Evolutionary conservation across 2,329 filamentous ascomycete genomes (phyloP).

Genomic region (Fusarium sp.): DNA sequence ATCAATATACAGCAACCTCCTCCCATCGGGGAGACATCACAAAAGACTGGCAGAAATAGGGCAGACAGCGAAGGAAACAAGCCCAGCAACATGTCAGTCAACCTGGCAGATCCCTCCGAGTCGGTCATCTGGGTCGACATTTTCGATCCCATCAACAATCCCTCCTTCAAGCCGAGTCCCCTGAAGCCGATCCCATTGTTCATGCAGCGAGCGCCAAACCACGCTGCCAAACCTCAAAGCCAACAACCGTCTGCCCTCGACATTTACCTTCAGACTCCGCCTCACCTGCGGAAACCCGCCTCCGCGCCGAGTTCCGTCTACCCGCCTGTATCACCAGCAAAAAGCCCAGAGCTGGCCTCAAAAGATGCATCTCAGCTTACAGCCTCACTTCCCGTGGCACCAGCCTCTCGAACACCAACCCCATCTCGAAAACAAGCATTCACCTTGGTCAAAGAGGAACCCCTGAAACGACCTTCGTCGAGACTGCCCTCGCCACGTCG

Average conservation of each 20-base stretch:
- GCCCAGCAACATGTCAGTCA: not conserved
- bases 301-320: slow-evolving; percentile 14
- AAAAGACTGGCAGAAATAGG: slow-evolving; percentile 8
- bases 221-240: slow-evolving; percentile 17
- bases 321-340: not conserved
- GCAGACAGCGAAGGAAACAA: slow-evolving; percentile 9
- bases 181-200: slow-evolving; percentile 61
- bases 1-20: slow-evolving; percentile 1
- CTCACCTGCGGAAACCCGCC: slow-evolving; percentile 8
- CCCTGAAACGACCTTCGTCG: slow-evolving; percentile 52
- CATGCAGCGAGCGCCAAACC: slow-evolving; percentile 50
- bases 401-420: not conserved
- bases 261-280: slow-evolving; percentile 24
- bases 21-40: slow-evolving; percentile 1
- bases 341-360: not conserved
- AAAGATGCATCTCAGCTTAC: not conserved
- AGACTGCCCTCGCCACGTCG: slow-evolving; percentile 37
- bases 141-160: slow-evolving; percentile 56
- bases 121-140: slow-evolving; percentile 60
- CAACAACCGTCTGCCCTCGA: slow-evolving; percentile 18
- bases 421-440: slow-evolving; percentile 25
- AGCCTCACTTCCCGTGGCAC: slow-evolving; percentile 1
- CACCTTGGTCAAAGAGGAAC: slow-evolving; percentile 49
- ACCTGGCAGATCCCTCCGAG: slow-evolving; percentile 40
- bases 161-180: slow-evolving; percentile 57